These are phyloP conservation scores for Inga laurina DNA, from an alignment of 306 rosid genomes.

Conservation along the genomic window DNA sequence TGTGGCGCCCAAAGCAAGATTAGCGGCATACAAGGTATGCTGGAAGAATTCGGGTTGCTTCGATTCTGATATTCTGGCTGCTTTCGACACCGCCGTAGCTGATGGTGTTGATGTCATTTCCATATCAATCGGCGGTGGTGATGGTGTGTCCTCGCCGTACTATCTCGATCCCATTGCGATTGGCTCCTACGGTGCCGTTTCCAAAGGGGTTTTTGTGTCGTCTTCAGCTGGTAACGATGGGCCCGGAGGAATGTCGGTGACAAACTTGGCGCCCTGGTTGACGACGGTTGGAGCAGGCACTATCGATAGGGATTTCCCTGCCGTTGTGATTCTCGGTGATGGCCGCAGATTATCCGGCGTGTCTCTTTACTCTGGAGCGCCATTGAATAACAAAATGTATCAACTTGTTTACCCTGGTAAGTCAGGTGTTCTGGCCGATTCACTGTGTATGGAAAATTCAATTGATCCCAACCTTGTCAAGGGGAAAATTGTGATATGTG, in stretches of 20 bases:
- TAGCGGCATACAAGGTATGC: conserved; percentile 71
- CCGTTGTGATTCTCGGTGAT: conserved; percentile 53
- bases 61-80: conserved; percentile 73
- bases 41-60: conserved; percentile 76
- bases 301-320: conserved; percentile 68
- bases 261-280: conserved; percentile 72
- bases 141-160: conserved; percentile 59
- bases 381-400: conserved; percentile 58
- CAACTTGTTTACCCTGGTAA: conserved; percentile 66
- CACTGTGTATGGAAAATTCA: conserved; percentile 69
- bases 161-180: conserved; percentile 78
- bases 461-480: conserved; percentile 55
- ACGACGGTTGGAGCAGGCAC: conserved; percentile 76
- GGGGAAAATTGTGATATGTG: conserved; percentile 69
- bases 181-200: conserved; percentile 69
- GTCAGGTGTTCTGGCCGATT: conserved; percentile 54
- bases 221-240: conserved; percentile 78
- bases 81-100: conserved; percentile 63
- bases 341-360: conserved; percentile 56
- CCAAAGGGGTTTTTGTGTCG: conserved; percentile 63
- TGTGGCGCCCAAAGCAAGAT: conserved; percentile 69
- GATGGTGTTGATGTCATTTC: conserved; percentile 77
- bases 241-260: conserved; percentile 64
- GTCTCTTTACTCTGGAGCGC: conserved; percentile 63
- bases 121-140: conserved; percentile 68